phyloP scores from a whole-genome alignment of 2,329 filamentous ascomycete species.

The Calonectria pseudoturangicola region DNA sequence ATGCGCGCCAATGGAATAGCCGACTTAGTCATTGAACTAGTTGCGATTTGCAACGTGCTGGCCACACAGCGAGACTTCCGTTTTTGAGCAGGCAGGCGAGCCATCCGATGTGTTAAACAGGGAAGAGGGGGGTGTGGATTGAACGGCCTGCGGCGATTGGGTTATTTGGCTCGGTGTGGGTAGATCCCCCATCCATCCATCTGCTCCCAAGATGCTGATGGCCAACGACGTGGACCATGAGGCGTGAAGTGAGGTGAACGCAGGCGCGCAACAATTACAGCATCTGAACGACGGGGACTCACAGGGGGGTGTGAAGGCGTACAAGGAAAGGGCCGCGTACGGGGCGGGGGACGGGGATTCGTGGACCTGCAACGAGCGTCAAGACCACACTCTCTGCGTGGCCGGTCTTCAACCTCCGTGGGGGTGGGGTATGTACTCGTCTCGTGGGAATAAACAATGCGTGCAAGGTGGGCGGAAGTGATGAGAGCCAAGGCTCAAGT shows the following conservation, averaged over 20 bases:
- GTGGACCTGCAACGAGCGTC: slow-evolving; percentile 22
- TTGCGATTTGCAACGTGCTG: slow-evolving; percentile 47
- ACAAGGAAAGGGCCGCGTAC: slow-evolving; percentile 19
- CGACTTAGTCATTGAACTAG: slow-evolving; percentile 47
- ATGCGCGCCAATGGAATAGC: slow-evolving; percentile 55
- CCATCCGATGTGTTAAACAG: slow-evolving; percentile 28
- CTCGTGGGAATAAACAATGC: slow-evolving; percentile 48
- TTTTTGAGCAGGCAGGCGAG: slow-evolving; percentile 43
- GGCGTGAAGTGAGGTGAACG: neutral
- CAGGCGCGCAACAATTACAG: slow-evolving; percentile 1
- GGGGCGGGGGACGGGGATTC: slow-evolving; percentile 8
- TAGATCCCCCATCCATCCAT: slow-evolving; percentile 29
- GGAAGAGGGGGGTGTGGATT: slow-evolving; percentile 38
- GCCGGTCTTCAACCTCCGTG: slow-evolving; percentile 55
- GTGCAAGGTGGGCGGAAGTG: slow-evolving; percentile 32
- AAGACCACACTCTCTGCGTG: slow-evolving; percentile 25
- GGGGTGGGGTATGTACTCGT: slow-evolving; percentile 46
- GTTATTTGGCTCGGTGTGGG: slow-evolving; percentile 29
- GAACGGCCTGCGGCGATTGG: slow-evolving; percentile 4
- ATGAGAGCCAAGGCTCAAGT: slow-evolving; percentile 36
- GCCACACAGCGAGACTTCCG: slow-evolving; percentile 26
- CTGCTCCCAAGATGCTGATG: slow-evolving; percentile 11
- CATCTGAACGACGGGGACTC: slow-evolving; percentile 23
- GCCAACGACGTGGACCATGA: slow-evolving; percentile 12
- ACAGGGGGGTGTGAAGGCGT: slow-evolving; percentile 17